phyloP scores from a whole-genome alignment of 2,329 filamentous ascomycete genomes.

The Pseudogymnoascus sp. region DNA sequence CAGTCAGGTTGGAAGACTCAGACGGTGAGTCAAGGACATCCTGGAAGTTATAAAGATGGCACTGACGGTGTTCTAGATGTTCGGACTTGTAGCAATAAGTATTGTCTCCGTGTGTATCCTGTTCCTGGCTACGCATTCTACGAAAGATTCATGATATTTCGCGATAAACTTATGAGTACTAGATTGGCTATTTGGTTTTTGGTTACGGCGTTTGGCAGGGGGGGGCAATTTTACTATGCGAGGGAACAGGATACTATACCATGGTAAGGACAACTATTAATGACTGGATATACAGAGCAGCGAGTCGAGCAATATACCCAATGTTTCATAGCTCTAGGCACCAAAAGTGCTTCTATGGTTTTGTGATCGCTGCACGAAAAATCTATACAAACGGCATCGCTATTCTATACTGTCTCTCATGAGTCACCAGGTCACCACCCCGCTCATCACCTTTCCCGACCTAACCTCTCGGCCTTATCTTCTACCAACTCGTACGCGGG shows the following conservation, averaged over 20 bases:
- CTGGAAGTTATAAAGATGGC: neutral
- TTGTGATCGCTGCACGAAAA: neutral
- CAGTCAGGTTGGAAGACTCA: slow-evolving; percentile 94
- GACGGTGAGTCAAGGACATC: slow-evolving; percentile 39
- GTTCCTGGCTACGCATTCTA: slow-evolving; percentile 41
- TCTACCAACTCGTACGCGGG: slow-evolving; percentile 69
- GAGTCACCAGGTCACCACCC: neutral
- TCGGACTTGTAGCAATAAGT: slow-evolving; percentile 50
- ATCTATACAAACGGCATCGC: slow-evolving; percentile 2
- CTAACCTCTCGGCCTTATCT: slow-evolving; percentile 71
- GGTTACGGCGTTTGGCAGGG: neutral
- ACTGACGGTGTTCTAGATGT: slow-evolving; percentile 38
- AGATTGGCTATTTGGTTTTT: neutral
- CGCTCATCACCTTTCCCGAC: slow-evolving; percentile 42
- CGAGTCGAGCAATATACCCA: slow-evolving; percentile 4
- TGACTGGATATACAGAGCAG: slow-evolving; percentile 1
- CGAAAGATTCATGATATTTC: neutral
- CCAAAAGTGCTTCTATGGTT: neutral
- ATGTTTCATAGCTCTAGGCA: neutral
- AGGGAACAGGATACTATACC: neutral
- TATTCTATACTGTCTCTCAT: neutral
- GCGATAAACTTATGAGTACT: neutral
- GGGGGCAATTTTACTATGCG: neutral
- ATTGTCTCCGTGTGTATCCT: slow-evolving; percentile 60
- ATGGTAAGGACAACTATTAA: neutral